Percentiles rank a stretch among this genome's conserved stretches.
Conservation (phyloP, 345 rosid species). For the Passiflora organensis region DNA sequence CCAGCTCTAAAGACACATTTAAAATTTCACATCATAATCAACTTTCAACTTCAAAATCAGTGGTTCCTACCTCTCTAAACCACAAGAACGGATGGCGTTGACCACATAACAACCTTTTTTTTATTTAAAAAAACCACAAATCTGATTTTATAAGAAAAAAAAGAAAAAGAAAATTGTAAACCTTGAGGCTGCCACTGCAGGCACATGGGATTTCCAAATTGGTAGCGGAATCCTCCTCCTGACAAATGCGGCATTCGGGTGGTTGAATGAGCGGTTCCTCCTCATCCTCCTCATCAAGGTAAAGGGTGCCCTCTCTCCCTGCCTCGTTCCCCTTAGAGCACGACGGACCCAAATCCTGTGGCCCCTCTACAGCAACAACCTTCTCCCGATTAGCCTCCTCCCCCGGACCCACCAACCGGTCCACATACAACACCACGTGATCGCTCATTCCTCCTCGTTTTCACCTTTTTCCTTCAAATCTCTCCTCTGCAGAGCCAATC, state of each 20-base stretch:
- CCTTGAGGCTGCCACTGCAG: constrained; percentile 92
- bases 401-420: constrained; percentile 42
- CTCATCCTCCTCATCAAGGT: constrained; percentile 31
- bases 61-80: too few relatives aligned
- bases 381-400: constrained; percentile 20
- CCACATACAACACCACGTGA: constrained; percentile 61
- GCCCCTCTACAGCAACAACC: too few relatives aligned
- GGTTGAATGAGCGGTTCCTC: constrained; percentile 63
- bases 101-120: background rate
- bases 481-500: too few relatives aligned
- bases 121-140: background rate
- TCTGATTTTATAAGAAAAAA: too few relatives aligned
- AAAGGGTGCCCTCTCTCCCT: too few relatives aligned
- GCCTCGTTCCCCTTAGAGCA: background rate
- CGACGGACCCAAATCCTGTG: background rate
- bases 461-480: background rate
- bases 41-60: too few relatives aligned
- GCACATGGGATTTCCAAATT: constrained; percentile 84
- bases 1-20: too few relatives aligned
- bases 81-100: too few relatives aligned
- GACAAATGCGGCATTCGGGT: constrained; percentile 91
- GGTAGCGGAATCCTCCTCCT: constrained; percentile 67
- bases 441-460: constrained; percentile 45
- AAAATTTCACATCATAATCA: too few relatives aligned
- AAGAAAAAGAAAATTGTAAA: constrained; percentile 6